Conservation (phyloP, 257 asterid genomes). For the Striga asiatica region DNA sequence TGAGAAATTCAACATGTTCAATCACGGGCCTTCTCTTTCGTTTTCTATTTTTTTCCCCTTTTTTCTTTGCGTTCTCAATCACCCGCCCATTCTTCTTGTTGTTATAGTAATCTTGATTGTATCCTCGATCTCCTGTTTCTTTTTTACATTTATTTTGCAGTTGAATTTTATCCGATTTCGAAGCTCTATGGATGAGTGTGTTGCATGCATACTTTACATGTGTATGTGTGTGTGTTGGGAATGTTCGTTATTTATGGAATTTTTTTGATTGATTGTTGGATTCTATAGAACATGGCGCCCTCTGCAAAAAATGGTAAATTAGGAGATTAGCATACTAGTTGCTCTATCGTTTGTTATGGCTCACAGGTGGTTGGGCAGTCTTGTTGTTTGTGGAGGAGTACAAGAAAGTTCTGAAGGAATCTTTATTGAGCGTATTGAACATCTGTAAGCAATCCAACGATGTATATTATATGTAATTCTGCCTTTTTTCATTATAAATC, state of each 20-base stretch:
- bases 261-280: not conserved
- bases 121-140: slow-evolving; percentile 1
- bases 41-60: not conserved
- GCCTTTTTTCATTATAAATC: too few species aligned
- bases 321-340: not conserved
- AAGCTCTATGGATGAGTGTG: not conserved
- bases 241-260: not conserved
- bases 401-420: not conserved
- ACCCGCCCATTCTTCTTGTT: too few species aligned
- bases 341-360: not conserved
- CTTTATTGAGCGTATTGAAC: not conserved
- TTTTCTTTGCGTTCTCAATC: too few species aligned
- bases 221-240: not conserved
- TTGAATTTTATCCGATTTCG: slow-evolving; percentile 12
- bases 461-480: too few species aligned
- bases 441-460: not conserved
- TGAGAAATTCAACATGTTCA: not conserved
- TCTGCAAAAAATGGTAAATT: not conserved
- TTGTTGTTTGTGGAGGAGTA: not conserved
- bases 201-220: not conserved
- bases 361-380: not conserved
- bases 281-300: not conserved
- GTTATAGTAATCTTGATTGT: slow-evolving; percentile 9
- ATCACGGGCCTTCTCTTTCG: not conserved
- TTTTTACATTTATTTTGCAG: slow-evolving; percentile 9